phyloP scores from a whole-genome alignment of 371 early-diverging fungal species.

The Massospora cicadina region DNA sequence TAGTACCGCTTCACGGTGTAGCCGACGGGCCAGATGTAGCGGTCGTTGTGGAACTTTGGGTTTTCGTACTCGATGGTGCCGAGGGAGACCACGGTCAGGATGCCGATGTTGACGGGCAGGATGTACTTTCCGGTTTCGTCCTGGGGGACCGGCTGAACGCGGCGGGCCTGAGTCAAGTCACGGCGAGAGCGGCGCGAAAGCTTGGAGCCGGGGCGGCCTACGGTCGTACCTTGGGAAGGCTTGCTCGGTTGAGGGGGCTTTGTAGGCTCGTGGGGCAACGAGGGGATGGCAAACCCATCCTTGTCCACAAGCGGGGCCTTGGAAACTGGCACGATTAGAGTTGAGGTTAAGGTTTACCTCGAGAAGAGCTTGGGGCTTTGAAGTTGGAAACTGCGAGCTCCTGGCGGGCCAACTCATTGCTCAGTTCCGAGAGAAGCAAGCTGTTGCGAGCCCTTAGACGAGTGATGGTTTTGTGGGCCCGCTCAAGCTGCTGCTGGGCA shows the following conservation, averaged over 20 bases:
- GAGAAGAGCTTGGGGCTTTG: too few relatives aligned
- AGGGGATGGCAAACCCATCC: background rate
- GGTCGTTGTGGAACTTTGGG: conserved; percentile 69
- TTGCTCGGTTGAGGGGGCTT: background rate
- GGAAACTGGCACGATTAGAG: background rate
- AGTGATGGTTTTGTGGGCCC: background rate
- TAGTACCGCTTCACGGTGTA: conserved; percentile 42
- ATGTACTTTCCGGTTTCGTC: conserved; percentile 52
- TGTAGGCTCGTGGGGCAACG: background rate
- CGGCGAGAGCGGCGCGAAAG: background rate
- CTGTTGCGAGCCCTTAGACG: background rate
- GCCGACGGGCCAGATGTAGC: conserved; percentile 86
- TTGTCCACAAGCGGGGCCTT: background rate
- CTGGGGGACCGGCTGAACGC: conserved; percentile 10
- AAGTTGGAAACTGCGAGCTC: too few relatives aligned
- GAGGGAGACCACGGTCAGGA: conserved; percentile 50
- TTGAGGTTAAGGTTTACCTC: too few relatives aligned
- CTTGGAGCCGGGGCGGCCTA: background rate
- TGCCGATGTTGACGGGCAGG: conserved; percentile 65
- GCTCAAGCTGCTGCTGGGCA: background rate
- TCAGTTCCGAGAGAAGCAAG: background rate
- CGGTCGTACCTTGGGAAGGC: background rate
- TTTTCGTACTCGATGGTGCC: conserved; percentile 64
- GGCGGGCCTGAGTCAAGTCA: conserved; percentile 4
- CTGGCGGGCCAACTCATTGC: background rate